Conservation (phyloP, 1,139 yeast species). For the Protomyces gravidus region DNA sequence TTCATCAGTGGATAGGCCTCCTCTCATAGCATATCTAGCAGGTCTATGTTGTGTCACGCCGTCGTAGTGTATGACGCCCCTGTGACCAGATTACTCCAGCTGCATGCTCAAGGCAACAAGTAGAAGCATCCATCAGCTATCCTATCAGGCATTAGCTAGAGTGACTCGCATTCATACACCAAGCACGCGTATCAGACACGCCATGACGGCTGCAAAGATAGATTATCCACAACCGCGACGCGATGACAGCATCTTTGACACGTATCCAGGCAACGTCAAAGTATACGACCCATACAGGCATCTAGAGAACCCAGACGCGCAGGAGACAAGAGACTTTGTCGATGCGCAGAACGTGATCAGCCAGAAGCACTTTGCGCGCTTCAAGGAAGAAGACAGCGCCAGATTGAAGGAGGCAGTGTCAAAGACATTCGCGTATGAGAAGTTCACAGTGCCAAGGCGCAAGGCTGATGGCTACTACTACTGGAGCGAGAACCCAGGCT, state of each 20-base stretch:
- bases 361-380: not conserved
- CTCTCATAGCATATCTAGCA: too few species aligned
- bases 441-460: slow-evolving; percentile 14
- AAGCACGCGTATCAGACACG: not conserved
- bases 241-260: slow-evolving; percentile 13
- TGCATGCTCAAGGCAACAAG: too few species aligned
- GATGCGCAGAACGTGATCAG: slow-evolving; percentile 22
- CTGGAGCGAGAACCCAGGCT: slow-evolving; percentile 22
- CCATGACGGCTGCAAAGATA: not conserved
- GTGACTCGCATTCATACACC: too few species aligned
- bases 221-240: slow-evolving; percentile 12
- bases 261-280: slow-evolving; percentile 18
- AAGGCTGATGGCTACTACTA: slow-evolving; percentile 19
- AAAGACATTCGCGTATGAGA: slow-evolving; percentile 13
- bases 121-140: too few species aligned
- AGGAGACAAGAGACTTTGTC: slow-evolving; percentile 23
- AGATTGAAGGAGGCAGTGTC: slow-evolving; percentile 2
- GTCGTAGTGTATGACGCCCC: too few species aligned
- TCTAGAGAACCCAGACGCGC: slow-evolving; percentile 21
- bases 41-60: too few species aligned
- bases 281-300: slow-evolving; percentile 25
- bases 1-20: slow-evolving; percentile 15
- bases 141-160: too few species aligned
- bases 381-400: not conserved
- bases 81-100: too few species aligned